Percentiles rank a stretch among this genome's conserved stretches.
These are phyloP conservation scores for Strobilomyces confusus DNA, from an alignment of 768 basidiomycete genomes.

Conservation along the genomic window DNA sequence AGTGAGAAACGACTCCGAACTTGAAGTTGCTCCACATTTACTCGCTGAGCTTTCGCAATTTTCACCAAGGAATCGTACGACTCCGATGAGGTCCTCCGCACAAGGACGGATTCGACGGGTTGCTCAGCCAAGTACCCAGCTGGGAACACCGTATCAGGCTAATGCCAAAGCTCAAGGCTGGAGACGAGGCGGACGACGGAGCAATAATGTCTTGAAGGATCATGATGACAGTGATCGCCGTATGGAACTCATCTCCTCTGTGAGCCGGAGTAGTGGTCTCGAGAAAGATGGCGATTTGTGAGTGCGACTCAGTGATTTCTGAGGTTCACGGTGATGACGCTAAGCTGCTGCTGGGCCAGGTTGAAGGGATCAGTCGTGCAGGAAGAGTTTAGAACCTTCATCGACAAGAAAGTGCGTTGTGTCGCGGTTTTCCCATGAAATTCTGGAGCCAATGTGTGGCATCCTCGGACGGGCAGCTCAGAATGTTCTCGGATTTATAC, in stretches of 20 bases:
- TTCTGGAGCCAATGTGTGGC: not conserved
- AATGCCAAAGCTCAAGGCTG: not conserved
- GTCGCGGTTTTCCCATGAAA: not conserved
- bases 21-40: too few species aligned
- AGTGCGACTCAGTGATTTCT: constrained; percentile 27
- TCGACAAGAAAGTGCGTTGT: constrained; percentile 56
- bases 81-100: not conserved
- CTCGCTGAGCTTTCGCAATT: too few species aligned
- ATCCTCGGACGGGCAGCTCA: constrained; percentile 37
- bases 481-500: constrained; percentile 42
- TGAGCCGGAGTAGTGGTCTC: constrained; percentile 73
- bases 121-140: not conserved
- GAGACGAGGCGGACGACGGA: not conserved
- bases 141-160: not conserved
- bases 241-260: constrained; percentile 67
- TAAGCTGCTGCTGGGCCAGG: constrained; percentile 37
- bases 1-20: too few species aligned
- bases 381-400: constrained; percentile 62
- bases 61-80: not conserved
- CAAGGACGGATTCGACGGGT: constrained; percentile 12
- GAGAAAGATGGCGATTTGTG: constrained; percentile 74
- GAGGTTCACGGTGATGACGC: constrained; percentile 26
- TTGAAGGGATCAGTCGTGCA: constrained; percentile 57
- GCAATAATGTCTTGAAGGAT: constrained; percentile 2
- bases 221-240: constrained; percentile 24